Conservation (phyloP, 768 basidiomycete genomes). For the Pseudohyphozyma bogoriensis region DNA sequence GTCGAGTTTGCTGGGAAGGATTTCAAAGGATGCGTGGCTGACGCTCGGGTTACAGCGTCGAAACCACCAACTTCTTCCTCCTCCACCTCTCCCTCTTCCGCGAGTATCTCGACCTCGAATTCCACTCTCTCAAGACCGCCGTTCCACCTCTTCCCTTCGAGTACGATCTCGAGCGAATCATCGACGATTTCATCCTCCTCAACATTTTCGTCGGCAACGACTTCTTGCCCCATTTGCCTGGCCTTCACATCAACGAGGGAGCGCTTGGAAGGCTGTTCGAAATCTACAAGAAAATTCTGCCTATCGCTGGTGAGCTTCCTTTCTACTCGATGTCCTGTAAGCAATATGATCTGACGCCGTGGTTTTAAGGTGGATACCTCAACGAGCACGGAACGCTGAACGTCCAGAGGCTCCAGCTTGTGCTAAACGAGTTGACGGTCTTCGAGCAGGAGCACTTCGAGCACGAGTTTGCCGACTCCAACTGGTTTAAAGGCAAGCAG, state of each 20-base stretch:
- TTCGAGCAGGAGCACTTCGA: conserved; percentile 88
- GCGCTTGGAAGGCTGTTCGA: conserved; percentile 86
- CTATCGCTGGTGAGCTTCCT: conserved; percentile 53
- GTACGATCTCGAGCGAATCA: conserved; percentile 84
- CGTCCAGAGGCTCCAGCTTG: conserved; percentile 64
- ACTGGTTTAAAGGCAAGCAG: conserved; percentile 93
- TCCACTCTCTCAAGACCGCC: conserved; percentile 47
- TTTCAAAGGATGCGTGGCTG: not conserved
- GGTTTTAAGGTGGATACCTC: conserved; percentile 66
- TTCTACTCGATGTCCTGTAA: not conserved
- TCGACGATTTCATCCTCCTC: conserved; percentile 94
- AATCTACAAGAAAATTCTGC: conserved; percentile 86
- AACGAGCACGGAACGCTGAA: conserved; percentile 81
- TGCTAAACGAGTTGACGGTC: conserved; percentile 75
- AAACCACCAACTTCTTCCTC: conserved; percentile 84
- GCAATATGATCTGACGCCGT: not conserved
- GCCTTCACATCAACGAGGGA: conserved; percentile 95
- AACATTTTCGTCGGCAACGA: conserved; percentile 97
- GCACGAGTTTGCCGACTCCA: conserved; percentile 77
- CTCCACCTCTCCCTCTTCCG: conserved; percentile 88
- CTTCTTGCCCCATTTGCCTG: conserved; percentile 90
- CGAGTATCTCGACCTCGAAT: conserved; percentile 95
- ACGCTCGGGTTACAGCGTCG: conserved; percentile 42
- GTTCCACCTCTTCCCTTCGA: conserved; percentile 58
- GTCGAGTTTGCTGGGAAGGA: not conserved